phyloP scores from a whole-genome alignment of 306 rosid species.

The Lathyrus oleraceus region DNA sequence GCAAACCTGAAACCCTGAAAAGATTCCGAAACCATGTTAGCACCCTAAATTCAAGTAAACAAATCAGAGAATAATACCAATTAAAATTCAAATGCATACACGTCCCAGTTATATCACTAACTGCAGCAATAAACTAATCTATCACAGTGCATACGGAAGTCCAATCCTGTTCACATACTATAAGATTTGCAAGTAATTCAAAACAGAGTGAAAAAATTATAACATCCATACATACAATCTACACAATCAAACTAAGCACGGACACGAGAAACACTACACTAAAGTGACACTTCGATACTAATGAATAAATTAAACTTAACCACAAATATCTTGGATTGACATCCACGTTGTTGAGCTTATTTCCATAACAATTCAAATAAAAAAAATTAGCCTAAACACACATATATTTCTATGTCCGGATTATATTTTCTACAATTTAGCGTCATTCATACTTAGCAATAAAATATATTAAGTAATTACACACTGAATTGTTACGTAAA shows the following conservation, averaged over 20 bases:
- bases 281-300: too few species aligned
- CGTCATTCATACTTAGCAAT: not conserved
- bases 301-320: too few species aligned
- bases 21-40: not conserved
- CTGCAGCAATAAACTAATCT: not conserved
- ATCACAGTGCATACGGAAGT: not conserved
- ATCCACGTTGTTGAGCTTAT: too few species aligned
- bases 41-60: not conserved
- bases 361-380: not conserved
- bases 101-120: not conserved
- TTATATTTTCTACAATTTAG: not conserved
- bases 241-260: not conserved
- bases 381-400: not conserved
- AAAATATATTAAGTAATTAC: not conserved
- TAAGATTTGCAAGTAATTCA: not conserved
- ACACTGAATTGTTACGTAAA: not conserved
- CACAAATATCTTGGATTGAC: rapidly evolving
- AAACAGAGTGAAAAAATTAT: not conserved
- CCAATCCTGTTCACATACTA: not conserved
- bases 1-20: slow-evolving; percentile 67
- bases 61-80: not conserved
- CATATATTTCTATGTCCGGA: not conserved
- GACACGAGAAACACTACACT: too few species aligned
- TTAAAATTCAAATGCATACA: not conserved
- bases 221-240: not conserved